Base-by-base conservation (phyloP, 164 flowering plant genomes). In the Cinnamomum chago region DNA sequence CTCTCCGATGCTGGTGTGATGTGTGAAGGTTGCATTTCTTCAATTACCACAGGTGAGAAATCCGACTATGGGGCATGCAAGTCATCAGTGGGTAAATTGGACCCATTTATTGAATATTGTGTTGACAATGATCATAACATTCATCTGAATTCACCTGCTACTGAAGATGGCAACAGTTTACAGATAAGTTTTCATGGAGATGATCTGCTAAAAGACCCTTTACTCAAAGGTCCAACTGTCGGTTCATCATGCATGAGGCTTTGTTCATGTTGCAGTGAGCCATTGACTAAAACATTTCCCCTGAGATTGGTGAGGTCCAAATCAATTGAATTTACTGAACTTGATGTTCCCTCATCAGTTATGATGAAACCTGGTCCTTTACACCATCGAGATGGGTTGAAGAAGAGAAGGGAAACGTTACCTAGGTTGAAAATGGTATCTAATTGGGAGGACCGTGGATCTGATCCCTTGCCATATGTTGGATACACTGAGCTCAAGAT, bases 401-500 rank as follows among this genome's bases (percentile, higher is more conserved):
- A 86, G 81, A 90, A 81, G 81, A 81, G 76, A 52, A 86, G 84
- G 72, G 86, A 78, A 52, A 85, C 75, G 65, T n/a, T 77, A 64
- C 78, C 84, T 62, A 84, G 60, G 60, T 40, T 58, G 66, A 67
- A 40, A 5, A n/a, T 67, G 22, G 55, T 78, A 70, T 74, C 50
- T n/a, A 28, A 55, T 67, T 70, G 58, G 17, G 80, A 82, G 64
- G 75, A 65, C 55, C 71, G 68, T 47, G 76, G 77, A 35, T 71
- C 55, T 70, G 86, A 88, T 75, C 78, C 84, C 4, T 80, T 86
- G 82, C 77, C 87, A 77, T 83, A 86, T 83, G 81, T 84, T 3
- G 93, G 90, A 62, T 90, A 88, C 85, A 82, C 78, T 22, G 86
- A 89, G 82, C 82, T 91, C 35, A 88, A 88, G 78, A 72, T 88